Conservation (phyloP, 2,329 filamentous ascomycete species). For the Pseudogymnoascus sp. region DNA sequence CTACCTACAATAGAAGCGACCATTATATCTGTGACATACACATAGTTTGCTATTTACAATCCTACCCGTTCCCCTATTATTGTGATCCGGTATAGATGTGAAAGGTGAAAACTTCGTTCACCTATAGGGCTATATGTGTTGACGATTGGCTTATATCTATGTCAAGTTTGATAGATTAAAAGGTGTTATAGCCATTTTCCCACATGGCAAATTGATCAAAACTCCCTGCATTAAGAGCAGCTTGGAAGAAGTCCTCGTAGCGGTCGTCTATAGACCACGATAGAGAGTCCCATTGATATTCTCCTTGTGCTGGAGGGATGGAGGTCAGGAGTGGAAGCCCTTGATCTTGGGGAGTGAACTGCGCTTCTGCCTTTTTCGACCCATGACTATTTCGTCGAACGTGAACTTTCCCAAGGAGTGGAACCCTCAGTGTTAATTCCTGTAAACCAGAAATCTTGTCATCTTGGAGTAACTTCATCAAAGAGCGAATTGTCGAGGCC, state of each 20-base stretch:
- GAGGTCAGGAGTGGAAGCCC: conserved; percentile 1
- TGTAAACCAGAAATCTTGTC: conserved; percentile 5
- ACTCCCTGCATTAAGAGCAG: conserved; percentile 12
- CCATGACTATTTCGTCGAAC: conserved; percentile 15
- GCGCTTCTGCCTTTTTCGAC: conserved; percentile 3
- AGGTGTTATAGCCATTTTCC: conserved; percentile 6
- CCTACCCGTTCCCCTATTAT: neutral
- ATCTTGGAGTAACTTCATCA: conserved; percentile 15
- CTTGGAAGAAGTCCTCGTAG: conserved; percentile 15
- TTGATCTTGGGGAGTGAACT: conserved; percentile 1
- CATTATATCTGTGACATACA: too few relatives aligned
- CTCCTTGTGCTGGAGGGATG: neutral
- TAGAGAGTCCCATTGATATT: conserved; percentile 14
- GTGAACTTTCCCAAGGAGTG: conserved; percentile 18
- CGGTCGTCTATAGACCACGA: conserved; percentile 16
- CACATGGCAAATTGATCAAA: conserved; percentile 14
- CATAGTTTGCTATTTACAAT: too few relatives aligned
- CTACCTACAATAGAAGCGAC: too few relatives aligned
- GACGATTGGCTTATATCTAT: neutral
- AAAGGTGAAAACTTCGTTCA: too few relatives aligned
- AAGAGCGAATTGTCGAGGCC: conserved; percentile 15
- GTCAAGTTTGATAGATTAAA: neutral
- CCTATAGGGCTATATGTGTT: neutral
- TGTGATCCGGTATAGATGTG: neutral
- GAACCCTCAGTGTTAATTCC: conserved; percentile 17